Conservation (phyloP, 306 rosid species). For the Astragalus glycyphyllos region DNA sequence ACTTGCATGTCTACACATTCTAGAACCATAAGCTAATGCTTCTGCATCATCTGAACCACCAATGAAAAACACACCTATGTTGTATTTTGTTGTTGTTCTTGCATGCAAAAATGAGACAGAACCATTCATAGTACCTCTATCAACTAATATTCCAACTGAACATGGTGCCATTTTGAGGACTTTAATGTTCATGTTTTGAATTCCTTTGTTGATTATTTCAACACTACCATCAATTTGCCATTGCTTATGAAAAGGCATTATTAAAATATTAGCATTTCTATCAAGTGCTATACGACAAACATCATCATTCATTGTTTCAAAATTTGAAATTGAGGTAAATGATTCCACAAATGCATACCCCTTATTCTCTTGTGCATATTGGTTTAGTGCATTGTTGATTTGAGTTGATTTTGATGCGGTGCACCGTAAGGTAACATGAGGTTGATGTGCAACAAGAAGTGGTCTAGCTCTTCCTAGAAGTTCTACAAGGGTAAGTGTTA, state of each 20-base stretch:
- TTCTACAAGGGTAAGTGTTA: conserved; percentile 60
- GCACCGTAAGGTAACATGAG: background rate
- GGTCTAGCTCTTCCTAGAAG: conserved; percentile 61
- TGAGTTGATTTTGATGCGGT: conserved; percentile 36
- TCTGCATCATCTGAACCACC: conserved; percentile 77
- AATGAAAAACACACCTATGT: conserved; percentile 60
- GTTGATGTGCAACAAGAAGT: conserved; percentile 59
- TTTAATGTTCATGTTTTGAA: conserved; percentile 51
- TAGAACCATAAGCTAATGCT: conserved; percentile 64
- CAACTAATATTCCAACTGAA: conserved; percentile 66
- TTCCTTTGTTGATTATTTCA: conserved; percentile 38
- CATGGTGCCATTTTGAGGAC: conserved; percentile 68
- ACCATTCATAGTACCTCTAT: conserved; percentile 50
- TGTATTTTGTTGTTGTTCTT: conserved; percentile 27
- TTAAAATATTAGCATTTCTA: conserved; percentile 49
- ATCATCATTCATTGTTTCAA: conserved; percentile 53
- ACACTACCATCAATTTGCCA: conserved; percentile 68
- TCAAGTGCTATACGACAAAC: conserved; percentile 54
- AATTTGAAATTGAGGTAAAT: conserved; percentile 59
- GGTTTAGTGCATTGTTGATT: conserved; percentile 58
- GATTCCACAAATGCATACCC: conserved; percentile 48
- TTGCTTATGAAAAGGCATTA: conserved; percentile 67
- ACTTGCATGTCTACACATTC: conserved; percentile 58
- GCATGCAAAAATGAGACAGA: conserved; percentile 34
- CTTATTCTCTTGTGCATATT: conserved; percentile 46